Percentiles rank a stretch among this genome's conserved stretches.
These are phyloP conservation scores for Stagonosporopsis cucurbitacearum DNA, from an alignment of 2,329 filamentous ascomycete species.

Conservation along the genomic window DNA sequence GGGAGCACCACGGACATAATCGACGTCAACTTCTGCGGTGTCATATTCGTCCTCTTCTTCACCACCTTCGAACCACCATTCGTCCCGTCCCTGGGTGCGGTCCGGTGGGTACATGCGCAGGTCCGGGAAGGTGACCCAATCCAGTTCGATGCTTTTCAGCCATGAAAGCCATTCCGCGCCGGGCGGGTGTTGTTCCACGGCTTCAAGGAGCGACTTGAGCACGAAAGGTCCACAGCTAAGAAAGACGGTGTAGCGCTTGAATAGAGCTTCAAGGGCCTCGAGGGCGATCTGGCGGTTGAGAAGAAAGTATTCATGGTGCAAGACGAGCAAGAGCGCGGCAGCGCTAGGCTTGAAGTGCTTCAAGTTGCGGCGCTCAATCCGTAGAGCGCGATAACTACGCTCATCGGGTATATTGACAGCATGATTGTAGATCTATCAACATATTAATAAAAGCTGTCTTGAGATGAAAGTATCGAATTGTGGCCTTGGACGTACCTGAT, in stretches of 20 bases:
- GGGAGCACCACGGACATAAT: conserved; percentile 36
- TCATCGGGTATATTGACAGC: conserved; percentile 34
- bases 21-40: conserved; percentile 33
- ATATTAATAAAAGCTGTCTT: not conserved
- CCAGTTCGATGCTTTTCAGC: conserved; percentile 41
- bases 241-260: conserved; percentile 43
- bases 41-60: conserved; percentile 13
- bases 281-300: conserved; percentile 43
- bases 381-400: conserved; percentile 34
- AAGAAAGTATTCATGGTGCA: conserved; percentile 44
- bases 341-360: conserved; percentile 42
- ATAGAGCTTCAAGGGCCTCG: conserved; percentile 45
- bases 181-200: conserved; percentile 34
- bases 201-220: conserved; percentile 37
- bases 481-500: conserved; percentile 32
- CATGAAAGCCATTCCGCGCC: conserved; percentile 41
- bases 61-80: conserved; percentile 36
- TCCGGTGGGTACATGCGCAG: conserved; percentile 42
- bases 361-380: conserved; percentile 46
- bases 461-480: not conserved
- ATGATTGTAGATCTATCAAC: conserved; percentile 41
- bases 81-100: conserved; percentile 27
- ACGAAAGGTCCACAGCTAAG: conserved; percentile 47
- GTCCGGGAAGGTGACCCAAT: conserved; percentile 47
- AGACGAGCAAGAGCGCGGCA: conserved; percentile 40